Conservation (phyloP, 2,329 filamentous ascomycete species). For the Camptophora hylomeconis region DNA sequence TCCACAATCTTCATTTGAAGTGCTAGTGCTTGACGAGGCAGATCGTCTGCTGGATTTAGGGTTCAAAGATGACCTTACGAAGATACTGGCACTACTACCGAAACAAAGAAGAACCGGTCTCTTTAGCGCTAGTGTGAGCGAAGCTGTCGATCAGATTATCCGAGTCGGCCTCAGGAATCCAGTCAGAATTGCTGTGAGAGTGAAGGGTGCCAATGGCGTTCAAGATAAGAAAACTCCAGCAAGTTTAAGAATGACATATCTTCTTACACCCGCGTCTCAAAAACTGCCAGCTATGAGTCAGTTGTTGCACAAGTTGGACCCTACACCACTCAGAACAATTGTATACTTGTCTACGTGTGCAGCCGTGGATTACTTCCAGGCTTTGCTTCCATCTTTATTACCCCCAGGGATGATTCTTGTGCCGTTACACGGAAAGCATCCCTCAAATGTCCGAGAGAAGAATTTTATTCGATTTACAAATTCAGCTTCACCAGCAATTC, state of each 20-base stretch:
- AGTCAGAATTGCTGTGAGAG: conserved; percentile 86
- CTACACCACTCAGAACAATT: conserved; percentile 70
- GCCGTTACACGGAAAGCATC: conserved; percentile 83
- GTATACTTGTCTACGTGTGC: conserved; percentile 90
- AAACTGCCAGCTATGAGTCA: conserved; percentile 65
- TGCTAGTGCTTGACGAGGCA: conserved; percentile 86
- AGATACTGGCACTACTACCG: conserved; percentile 58
- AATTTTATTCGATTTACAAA: conserved; percentile 74
- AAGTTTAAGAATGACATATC: conserved; percentile 77
- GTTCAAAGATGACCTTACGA: conserved; percentile 82
- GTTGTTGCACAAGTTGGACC: conserved; percentile 56
- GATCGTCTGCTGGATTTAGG: conserved; percentile 86
- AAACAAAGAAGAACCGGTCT: conserved; percentile 89
- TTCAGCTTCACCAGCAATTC: conserved; percentile 60
- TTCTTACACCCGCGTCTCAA: conserved; percentile 60
- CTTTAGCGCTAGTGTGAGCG: conserved; percentile 91
- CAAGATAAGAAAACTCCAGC: conserved; percentile 83
- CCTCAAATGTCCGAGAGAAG: conserved; percentile 72
- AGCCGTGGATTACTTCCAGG: conserved; percentile 85
- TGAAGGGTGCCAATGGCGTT: conserved; percentile 60
- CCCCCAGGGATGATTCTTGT: conserved; percentile 54
- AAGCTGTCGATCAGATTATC: conserved; percentile 86
- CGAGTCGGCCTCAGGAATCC: conserved; percentile 85
- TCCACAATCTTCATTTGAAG: conserved; percentile 78
- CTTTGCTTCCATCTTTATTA: conserved; percentile 61